Base-by-base conservation (phyloP, 495 filamentous ascomycete species). In the Cryomyces minteri region DNA sequence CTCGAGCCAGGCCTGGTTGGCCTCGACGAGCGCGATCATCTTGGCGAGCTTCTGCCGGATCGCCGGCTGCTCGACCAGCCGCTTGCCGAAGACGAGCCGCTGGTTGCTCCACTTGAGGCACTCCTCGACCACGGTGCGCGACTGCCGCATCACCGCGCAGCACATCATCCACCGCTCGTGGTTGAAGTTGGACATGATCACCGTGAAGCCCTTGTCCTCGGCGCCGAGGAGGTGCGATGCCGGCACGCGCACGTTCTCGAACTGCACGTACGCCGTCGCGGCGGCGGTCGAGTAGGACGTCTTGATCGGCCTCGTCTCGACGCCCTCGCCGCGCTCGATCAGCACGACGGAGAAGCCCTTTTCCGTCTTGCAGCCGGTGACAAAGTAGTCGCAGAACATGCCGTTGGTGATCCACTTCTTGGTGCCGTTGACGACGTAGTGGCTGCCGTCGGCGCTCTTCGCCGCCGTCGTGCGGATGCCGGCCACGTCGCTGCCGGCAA, bases 391-490 rank as follows among this genome's bases (percentile, higher is more conserved):
- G 51, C 67, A 68, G 60, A 76, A 88, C 63, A 77, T 77, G 48
- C 84, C 85, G 67, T 93, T 93, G 36, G 85, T 93, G 63, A 88
- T 88, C 84, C 84, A 92, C 64, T 88, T 88, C 70, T 88, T 92
- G 52, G 82, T 88, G 48, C 84, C 84, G 60, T 85, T 87, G 50
- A 92, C 73, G 49, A 88, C 79, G 58, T 86, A 92, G 62, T 83
- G 70, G 57, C 82, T 83, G 43, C 84, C 84, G 60, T 88, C 84
- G 7, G 79, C 65, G 10, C 81, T 88, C 68, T 87, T 84, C 48
- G 67, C 72, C 7, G 84, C 84, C 1, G 84, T 88, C 4, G 83
- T 88, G 45, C 82, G 71, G 10, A 93, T 69, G 12, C 83, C 79
- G 6, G 84, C 84, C 7, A 93, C 84, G 63, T 93, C 85, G 45